Conservation (phyloP, 108 stramenopile genomes). For the Schizochytrium sp. region DNA sequence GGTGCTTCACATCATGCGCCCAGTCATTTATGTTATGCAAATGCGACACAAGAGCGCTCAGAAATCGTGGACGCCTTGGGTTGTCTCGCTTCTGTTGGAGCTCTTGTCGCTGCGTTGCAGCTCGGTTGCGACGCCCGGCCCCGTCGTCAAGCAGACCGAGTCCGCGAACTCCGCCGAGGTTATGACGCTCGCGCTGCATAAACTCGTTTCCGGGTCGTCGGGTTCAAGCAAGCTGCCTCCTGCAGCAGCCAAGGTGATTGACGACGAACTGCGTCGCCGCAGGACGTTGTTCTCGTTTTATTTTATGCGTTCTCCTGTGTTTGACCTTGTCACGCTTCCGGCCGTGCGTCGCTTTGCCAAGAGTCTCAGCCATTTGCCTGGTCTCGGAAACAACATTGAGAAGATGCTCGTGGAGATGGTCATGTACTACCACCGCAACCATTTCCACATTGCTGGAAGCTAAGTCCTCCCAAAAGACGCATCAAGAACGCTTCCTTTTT, state of each 20-base stretch:
- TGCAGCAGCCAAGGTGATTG: background rate
- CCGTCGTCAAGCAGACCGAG: background rate
- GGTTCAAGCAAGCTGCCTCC: background rate
- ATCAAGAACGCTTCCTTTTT: no score
- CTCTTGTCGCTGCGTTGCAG: background rate
- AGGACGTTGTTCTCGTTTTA: background rate
- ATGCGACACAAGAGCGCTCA: background rate
- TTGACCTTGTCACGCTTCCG: background rate
- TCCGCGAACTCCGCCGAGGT: background rate
- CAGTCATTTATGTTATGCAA: background rate
- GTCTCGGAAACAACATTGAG: background rate
- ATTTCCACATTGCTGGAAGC: background rate
- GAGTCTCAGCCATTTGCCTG: background rate
- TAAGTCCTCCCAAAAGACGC: no score
- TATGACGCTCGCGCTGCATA: background rate
- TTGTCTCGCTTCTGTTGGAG: background rate
- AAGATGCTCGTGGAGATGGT: background rate
- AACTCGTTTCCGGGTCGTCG: background rate
- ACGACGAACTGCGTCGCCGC: background rate
- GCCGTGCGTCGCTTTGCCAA: background rate
- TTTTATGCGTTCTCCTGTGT: background rate
- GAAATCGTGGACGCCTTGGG: background rate
- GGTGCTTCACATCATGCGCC: background rate
- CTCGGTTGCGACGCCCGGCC: background rate
- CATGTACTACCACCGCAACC: conserved; percentile 12